Evolutionary conservation across 768 basidiomycete genomes (phyloP).

Genomic region (Cytidiella melzeri): DNA sequence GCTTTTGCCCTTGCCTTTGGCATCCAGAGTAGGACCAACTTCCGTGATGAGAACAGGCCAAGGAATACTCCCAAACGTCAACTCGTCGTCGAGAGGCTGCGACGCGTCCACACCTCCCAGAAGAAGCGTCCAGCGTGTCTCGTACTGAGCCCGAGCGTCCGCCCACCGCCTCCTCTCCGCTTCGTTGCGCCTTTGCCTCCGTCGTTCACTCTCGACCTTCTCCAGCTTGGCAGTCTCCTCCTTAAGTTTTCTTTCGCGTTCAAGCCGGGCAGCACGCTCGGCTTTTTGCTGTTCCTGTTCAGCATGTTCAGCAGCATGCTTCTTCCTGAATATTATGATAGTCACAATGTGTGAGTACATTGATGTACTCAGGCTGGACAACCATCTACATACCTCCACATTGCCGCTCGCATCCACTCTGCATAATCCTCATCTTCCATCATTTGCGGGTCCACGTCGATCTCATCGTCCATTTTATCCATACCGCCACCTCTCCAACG

Average conservation of each 20-base stretch:
- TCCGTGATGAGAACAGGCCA: slow-evolving; percentile 48
- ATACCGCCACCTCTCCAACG: slow-evolving; percentile 47
- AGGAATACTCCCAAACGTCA: slow-evolving; percentile 59
- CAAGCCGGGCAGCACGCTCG: slow-evolving; percentile 43
- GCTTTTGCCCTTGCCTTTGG: slow-evolving; percentile 13
- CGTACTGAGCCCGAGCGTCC: slow-evolving; percentile 47
- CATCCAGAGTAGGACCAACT: slow-evolving; percentile 17
- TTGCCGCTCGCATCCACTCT: slow-evolving; percentile 79
- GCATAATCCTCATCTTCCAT: slow-evolving; percentile 89
- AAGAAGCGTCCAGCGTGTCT: slow-evolving; percentile 50
- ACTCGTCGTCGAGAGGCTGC: slow-evolving; percentile 15
- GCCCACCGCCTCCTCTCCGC: slow-evolving; percentile 38
- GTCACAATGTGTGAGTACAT: background rate
- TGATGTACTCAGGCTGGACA: background rate
- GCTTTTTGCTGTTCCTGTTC: slow-evolving; percentile 55
- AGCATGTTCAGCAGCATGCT: slow-evolving; percentile 59
- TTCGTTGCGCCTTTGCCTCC: slow-evolving; percentile 41
- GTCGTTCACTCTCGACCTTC: slow-evolving; percentile 46
- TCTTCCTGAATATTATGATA: slow-evolving; percentile 60
- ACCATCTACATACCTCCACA: slow-evolving; percentile 61
- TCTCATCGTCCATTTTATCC: slow-evolving; percentile 39
- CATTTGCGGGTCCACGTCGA: slow-evolving; percentile 32
- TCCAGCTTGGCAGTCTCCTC: slow-evolving; percentile 49
- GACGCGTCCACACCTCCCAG: slow-evolving; percentile 28
- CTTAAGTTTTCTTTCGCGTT: slow-evolving; percentile 46